Evolutionary conservation across 805 yeast species (phyloP), one percentile per base, ranked within the genome.

Genomic region (Wickerhamomyces subpelliculosus): DNA sequence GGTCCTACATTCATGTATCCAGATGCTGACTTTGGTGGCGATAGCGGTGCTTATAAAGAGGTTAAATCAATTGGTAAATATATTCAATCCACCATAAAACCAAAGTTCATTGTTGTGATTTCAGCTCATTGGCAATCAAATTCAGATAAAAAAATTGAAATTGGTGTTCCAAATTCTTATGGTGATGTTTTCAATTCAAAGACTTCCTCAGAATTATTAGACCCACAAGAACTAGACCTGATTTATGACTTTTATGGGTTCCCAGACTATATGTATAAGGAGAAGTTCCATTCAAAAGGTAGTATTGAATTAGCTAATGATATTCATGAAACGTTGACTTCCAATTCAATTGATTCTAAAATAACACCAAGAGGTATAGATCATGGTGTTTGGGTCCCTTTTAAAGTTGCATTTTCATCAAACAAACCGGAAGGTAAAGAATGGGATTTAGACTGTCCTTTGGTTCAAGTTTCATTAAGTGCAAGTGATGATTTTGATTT

Each of bases 301-400:
- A 67, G 72, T 36, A 35, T 54, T 1, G 48, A 49, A 9, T 39
- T 80, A 4, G 74, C 84, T 0, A 38, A 64, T 16, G 60, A 66
- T 36, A 60, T 84, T 18, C 60, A 64, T 22, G 49, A 61, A 2
- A 55, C 66, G 2, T 60, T 83, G 17, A 46, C 48, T 11, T 47
- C 52, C 7, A 44, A 57, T 18, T 82, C 80, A 0, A 62, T 80
- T 35, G 47, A 61, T 3, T 58, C 78, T 0, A 57, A 60, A 21
- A 42, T 74, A 9, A 64, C 71, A 0, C 54, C 61, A n/a, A 63
- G 93, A 39, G 93, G 93, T 9, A 58, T 85, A 18, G 95, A 84
- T 54, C 94, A 84, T 60, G 95, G 95, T 7, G 80, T 69, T 8
- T 84, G 90, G 87, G 88, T 81, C 6, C 90, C 90, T 2, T 67